A percentile compares a stretch with the other conserved stretches of the same genome.
Conservation (phyloP, 768 basidiomycete genomes). For the Mycena leptocephala region DNA sequence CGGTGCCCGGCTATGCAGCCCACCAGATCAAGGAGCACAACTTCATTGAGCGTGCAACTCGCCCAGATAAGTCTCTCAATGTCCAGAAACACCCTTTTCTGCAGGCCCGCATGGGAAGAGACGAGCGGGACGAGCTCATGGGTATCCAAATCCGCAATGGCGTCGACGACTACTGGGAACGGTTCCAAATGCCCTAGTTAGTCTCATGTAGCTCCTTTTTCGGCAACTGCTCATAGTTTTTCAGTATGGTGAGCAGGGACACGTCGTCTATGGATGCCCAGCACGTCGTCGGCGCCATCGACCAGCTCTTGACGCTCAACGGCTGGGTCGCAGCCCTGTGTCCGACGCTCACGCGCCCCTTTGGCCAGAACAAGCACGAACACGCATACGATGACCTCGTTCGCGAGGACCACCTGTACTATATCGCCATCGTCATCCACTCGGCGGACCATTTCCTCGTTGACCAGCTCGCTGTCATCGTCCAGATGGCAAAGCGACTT, state of each 20-base stretch:
- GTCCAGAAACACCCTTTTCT: conserved; percentile 91
- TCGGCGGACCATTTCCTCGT: conserved; percentile 99
- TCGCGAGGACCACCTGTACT: conserved; percentile 89
- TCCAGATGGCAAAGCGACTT: conserved; percentile 93
- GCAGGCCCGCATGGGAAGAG: conserved; percentile 91
- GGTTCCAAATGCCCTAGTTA: conserved; percentile 94
- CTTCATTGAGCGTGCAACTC: conserved; percentile 70
- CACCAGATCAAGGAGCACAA: conserved; percentile 67
- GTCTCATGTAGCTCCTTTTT: conserved; percentile 46
- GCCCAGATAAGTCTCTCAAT: conserved; percentile 86
- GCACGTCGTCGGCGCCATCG: conserved; percentile 90
- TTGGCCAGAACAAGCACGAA: conserved; percentile 91
- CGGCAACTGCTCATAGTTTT: background rate
- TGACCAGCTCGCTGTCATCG: conserved; percentile 98
- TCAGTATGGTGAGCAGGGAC: conserved; percentile 84
- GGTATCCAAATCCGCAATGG: conserved; percentile 84
- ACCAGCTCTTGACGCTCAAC: conserved; percentile 94
- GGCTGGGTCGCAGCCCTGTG: conserved; percentile 99
- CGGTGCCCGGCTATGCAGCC: conserved; percentile 39
- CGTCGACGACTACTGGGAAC: conserved; percentile 90
- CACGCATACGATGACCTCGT: conserved; percentile 93
- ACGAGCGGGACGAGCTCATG: conserved; percentile 88
- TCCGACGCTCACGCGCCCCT: conserved; percentile 94
- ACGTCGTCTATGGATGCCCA: conserved; percentile 94
- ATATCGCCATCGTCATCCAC: conserved; percentile 95